Evolutionary conservation across 495 filamentous ascomycete genomes (phyloP), one percentile per base, ranked within the genome.

Genomic region (Parathielavia hyrcaniae): DNA sequence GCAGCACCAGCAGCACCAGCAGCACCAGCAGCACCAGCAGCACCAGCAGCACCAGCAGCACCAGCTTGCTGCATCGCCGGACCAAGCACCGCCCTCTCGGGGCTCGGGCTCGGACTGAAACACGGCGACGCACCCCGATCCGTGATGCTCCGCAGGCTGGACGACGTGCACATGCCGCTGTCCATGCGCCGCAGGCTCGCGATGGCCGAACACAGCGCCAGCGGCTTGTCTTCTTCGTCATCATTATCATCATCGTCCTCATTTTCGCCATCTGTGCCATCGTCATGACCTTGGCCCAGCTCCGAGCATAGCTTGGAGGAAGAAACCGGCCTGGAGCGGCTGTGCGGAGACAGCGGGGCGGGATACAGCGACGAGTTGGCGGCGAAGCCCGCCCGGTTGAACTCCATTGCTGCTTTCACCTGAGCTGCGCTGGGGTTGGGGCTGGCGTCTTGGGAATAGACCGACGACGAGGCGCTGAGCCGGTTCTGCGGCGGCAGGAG

Each of bases 141-240:
- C 13, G 35, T 16, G 20, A 55, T 40, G 41, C 61, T 61, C 30
- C 13, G 36, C 47, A 59, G 39, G 52, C 60, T 59, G 5, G 64
- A 57, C 8, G 60, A 52, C 8, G 40, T 52, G 65, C 63, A 63
- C 30, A 67, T 26, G 8, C 50, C 51, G 39, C 51, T 59, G 60
- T 69, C 64, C 65, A 67, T 67, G 53, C 65, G 65, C 12, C 65
- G 54, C 3, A 69, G 58, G 36, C 64, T 60, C 36, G 53, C 60
- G 16, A 65, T 64, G 35, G 61, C 60, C 16, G 49, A 26, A 11
- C 58, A 50, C 14, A 66, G 16, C 30, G 55, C 53, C 20, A 38
- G 32, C 14, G 43, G 26, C 26, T 17, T 53, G 35, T 48, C 59
- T 12, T 53, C 45, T 35, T 63, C 17, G 1, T 56, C 54, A 0